These are phyloP conservation scores for Cyberlindnera mycetangii DNA, from an alignment of 805 yeast species.

Conservation along the genomic window DNA sequence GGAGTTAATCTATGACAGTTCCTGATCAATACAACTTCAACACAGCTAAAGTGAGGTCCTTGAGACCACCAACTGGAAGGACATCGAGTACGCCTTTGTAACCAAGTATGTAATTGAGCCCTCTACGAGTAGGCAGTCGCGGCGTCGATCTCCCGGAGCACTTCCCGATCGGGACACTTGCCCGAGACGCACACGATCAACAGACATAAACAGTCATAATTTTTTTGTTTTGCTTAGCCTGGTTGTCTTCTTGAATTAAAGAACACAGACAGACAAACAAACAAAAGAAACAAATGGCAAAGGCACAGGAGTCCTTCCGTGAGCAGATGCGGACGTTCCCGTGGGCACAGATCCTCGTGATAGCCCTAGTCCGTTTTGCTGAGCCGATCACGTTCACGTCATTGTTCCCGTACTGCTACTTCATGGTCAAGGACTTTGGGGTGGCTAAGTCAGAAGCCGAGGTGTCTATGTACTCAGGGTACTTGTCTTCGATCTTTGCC, in stretches of 20 bases:
- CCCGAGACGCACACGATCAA: not conserved
- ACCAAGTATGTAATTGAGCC: too few relatives aligned
- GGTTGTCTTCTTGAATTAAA: not conserved
- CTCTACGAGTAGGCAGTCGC: too few relatives aligned
- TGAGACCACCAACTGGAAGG: too few relatives aligned
- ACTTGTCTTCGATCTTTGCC: conserved; percentile 60
- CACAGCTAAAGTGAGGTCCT: too few relatives aligned
- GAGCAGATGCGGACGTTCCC: conserved; percentile 59
- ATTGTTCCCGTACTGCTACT: conserved; percentile 60
- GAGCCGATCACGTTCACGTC: conserved; percentile 67
- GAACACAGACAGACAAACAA: not conserved
- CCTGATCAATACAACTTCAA: too few relatives aligned
- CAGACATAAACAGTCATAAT: not conserved
- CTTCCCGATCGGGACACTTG: not conserved
- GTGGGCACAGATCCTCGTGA: conserved; percentile 41
- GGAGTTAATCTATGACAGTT: too few relatives aligned
- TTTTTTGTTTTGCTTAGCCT: too few relatives aligned
- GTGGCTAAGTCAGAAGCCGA: conserved; percentile 48
- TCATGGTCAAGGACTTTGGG: conserved; percentile 58
- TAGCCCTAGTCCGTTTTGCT: conserved; percentile 47
- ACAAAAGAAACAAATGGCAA: not conserved
- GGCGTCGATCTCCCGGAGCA: not conserved
- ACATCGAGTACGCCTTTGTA: too few relatives aligned
- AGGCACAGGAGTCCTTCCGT: conserved; percentile 31
- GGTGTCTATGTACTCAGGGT: conserved; percentile 59